A percentile compares a stretch with the other conserved stretches of the same genome.
Conservation (phyloP, 1,284 basidiomycete genomes). For the Puccinia polysora region DNA sequence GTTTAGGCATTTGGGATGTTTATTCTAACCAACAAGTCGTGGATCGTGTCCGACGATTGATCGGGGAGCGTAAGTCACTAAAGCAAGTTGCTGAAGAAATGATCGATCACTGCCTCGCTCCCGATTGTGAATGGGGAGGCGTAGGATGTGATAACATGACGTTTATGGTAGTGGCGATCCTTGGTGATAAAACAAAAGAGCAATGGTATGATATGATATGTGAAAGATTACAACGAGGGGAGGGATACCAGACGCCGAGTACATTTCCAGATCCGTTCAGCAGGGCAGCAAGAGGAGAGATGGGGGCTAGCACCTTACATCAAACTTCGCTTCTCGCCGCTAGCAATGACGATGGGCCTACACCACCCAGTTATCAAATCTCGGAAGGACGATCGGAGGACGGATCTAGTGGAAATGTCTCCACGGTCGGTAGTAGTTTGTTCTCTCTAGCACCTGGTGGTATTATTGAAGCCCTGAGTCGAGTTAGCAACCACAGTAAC, state of each 20-base stretch:
- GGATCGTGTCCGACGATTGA: constrained; percentile 76
- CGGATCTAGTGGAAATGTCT: no score
- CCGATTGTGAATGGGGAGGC: constrained; percentile 85
- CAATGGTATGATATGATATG: constrained; percentile 92
- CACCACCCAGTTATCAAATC: no score
- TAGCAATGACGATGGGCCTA: no score
- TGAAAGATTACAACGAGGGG: constrained; percentile 70
- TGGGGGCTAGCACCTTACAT: no score
- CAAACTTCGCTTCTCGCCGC: no score
- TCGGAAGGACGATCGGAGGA: no score
- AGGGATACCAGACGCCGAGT: constrained; percentile 69
- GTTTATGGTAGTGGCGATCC: constrained; percentile 78
- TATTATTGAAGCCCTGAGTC: no score
- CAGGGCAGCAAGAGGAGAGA: constrained; percentile 9
- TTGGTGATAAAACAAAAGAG: constrained; percentile 77
- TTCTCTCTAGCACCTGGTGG: no score
- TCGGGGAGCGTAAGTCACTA: constrained; percentile 76
- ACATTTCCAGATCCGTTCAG: constrained; percentile 63
- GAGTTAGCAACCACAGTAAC: no score
- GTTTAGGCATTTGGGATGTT: constrained; percentile 94
- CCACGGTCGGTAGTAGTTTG: no score
- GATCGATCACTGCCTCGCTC: constrained; percentile 89
- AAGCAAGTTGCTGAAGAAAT: constrained; percentile 79
- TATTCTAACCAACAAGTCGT: constrained; percentile 86
- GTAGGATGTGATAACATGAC: constrained; percentile 99